These are phyloP conservation scores for Thuidium tamariscinum DNA, from an alignment of 225 moss, liverwort and hornwort genomes.

Conservation along the genomic window DNA sequence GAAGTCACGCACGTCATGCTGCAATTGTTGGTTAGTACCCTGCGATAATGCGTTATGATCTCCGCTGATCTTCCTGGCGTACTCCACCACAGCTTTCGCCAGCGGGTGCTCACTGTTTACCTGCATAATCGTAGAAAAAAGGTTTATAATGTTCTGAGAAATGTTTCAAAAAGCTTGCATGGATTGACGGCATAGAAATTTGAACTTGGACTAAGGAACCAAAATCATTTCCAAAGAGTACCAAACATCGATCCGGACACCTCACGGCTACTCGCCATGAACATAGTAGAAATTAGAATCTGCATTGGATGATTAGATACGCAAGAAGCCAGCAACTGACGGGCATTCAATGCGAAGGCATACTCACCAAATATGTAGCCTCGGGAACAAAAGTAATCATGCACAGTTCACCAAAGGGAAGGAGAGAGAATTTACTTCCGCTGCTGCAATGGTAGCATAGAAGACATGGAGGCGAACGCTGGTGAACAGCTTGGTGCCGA, in stretches of 20 bases:
- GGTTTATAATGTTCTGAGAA: neutral
- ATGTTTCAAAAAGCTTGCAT: neutral
- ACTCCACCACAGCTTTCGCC: conserved; percentile 84
- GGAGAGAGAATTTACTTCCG: conserved; percentile 44
- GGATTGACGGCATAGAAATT: neutral
- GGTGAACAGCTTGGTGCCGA: conserved; percentile 81
- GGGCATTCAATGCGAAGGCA: neutral
- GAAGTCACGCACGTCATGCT: conserved; percentile 35
- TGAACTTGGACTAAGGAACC: neutral
- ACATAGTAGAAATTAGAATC: neutral
- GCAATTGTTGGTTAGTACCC: neutral
- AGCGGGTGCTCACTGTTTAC: conserved; percentile 91
- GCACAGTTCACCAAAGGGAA: neutral
- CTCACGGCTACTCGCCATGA: neutral
- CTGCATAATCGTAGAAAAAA: neutral
- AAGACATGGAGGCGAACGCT: conserved; percentile 70
- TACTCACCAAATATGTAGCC: neutral
- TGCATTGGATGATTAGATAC: neutral
- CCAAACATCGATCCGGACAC: neutral
- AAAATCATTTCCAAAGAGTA: neutral
- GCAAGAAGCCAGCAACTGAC: neutral
- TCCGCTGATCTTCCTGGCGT: conserved; percentile 31
- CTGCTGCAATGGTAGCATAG: conserved; percentile 67
- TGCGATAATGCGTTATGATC: neutral
- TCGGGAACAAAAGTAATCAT: neutral